Evolutionary conservation across 176 grass and related monocot species (phyloP).

Genomic region (Poa annua): DNA sequence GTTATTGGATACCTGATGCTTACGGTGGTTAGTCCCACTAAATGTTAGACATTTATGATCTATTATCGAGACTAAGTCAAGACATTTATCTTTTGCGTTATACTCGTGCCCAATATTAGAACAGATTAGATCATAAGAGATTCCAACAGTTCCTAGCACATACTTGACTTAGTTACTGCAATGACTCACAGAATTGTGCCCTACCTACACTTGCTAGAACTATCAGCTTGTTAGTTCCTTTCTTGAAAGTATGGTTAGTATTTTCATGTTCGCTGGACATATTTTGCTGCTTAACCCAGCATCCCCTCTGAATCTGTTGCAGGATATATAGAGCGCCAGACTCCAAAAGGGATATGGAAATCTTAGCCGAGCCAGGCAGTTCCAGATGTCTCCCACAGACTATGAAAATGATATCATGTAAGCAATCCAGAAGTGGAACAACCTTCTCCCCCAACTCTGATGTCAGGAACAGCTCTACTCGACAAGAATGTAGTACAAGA

Average conservation of each 20-base stretch:
- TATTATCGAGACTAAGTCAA: conserved; percentile 8
- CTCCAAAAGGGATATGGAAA: conserved; percentile 56
- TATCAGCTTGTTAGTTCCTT: conserved; percentile 19
- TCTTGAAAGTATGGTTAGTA: conserved; percentile 13
- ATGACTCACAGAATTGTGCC: background rate
- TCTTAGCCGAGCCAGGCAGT: conserved; percentile 43
- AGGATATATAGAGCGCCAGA: conserved; percentile 51
- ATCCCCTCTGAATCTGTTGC: conserved; percentile 40
- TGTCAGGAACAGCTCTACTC: conserved; percentile 48
- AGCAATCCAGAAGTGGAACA: conserved; percentile 62
- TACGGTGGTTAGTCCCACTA: conserved; percentile 6
- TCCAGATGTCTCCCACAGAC: conserved; percentile 78
- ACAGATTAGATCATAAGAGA: background rate
- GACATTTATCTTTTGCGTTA: conserved; percentile 24
- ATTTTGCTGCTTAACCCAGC: conserved; percentile 21
- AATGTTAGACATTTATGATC: conserved; percentile 31
- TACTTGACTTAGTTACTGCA: conserved; percentile 13
- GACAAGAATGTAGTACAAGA: conserved; percentile 56
- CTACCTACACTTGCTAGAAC: background rate
- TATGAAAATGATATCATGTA: conserved; percentile 77
- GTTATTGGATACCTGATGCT: conserved; percentile 20
- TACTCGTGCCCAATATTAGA: conserved; percentile 3
- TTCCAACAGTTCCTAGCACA: background rate
- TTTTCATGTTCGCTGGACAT: background rate
- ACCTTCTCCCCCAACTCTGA: conserved; percentile 62